Base-by-base conservation (phyloP, 169 alveolate species). In the Cryptosporidium ubiquitum region DNA sequence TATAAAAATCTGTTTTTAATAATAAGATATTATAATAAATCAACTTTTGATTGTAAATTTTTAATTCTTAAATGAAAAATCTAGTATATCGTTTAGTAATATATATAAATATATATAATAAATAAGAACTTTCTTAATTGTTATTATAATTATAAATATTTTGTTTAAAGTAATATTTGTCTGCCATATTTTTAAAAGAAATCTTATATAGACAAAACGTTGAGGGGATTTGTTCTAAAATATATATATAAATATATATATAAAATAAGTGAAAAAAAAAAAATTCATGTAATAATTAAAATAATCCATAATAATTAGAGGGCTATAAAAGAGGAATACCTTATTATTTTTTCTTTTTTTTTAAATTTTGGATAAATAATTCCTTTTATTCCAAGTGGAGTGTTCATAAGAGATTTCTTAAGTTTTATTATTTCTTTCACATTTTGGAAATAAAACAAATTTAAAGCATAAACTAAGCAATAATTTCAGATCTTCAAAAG, bases 141-240 rank as follows among this genome's bases (percentile, higher is more conserved):
- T 14, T 6, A 3, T 14, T 47, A 14, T 2, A 55, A 55, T 55
- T 55, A 4, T 55, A 55, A n/a, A 55, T 55, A 55, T 7, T n/a
- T 3, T 23, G n/a, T 26, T 26, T 2, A 4, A 23, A 55, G 10
- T 20, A 20, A 55, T 26, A 6, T 55, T n/a, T 55, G 5, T 23
- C 66, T 55, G 66, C 66, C 66, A 64, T 33, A 64, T 64, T 33
- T 18, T 5, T 6, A 42, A 47, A 14, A 47, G 55, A 47, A 64
- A 64, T 33, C 49, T 37, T 37, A 31, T 20, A 39, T 42, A 71
- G 85, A 71, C 85, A 71, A 31, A 51, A 71, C 85, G 85, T n/a
- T 20, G 85, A 71, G 85, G 85, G 85, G 85, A 69, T 18, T n/a
- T 64, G 2, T 23, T 69, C 4, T 10, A 39, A 40, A 33, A 12